These are phyloP conservation scores for Saccharum officinarum DNA, from an alignment of 176 grass and related monocot genomes.

Conservation along the genomic window DNA sequence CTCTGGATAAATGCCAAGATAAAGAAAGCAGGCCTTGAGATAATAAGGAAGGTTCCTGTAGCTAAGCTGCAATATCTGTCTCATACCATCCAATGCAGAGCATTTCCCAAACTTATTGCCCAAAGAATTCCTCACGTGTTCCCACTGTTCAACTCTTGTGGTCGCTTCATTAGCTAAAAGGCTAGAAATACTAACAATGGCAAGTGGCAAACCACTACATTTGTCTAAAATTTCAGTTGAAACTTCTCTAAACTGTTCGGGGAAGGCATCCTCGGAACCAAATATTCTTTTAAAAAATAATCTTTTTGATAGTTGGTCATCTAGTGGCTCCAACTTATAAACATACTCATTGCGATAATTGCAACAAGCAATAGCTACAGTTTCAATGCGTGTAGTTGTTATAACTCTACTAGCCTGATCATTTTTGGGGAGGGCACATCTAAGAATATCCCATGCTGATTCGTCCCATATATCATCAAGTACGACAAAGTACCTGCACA, in stretches of 20 bases:
- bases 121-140: background rate
- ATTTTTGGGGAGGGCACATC: background rate
- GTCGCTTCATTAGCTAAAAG: constrained; percentile 5
- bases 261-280: background rate
- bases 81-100: background rate
- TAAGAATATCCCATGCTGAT: background rate
- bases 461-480: constrained; percentile 9
- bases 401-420: constrained; percentile 10
- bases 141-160: background rate
- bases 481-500: background rate
- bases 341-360: background rate
- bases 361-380: background rate
- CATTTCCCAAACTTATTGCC: background rate
- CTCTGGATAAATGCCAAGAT: background rate
- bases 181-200: background rate
- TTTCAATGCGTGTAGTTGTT: constrained; percentile 4
- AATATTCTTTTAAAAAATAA: constrained; percentile 1
- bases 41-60: background rate
- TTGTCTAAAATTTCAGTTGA: background rate
- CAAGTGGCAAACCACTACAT: constrained; percentile 1
- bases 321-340: background rate
- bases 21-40: constrained; percentile 3
- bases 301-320: background rate
- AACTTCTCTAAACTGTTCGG: background rate
- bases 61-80: constrained; percentile 10